Evolutionary conservation across 139 green algal genomes (phyloP), one percentile per base, ranked within the genome.

Genomic region (Volvox reticuliferus): DNA sequence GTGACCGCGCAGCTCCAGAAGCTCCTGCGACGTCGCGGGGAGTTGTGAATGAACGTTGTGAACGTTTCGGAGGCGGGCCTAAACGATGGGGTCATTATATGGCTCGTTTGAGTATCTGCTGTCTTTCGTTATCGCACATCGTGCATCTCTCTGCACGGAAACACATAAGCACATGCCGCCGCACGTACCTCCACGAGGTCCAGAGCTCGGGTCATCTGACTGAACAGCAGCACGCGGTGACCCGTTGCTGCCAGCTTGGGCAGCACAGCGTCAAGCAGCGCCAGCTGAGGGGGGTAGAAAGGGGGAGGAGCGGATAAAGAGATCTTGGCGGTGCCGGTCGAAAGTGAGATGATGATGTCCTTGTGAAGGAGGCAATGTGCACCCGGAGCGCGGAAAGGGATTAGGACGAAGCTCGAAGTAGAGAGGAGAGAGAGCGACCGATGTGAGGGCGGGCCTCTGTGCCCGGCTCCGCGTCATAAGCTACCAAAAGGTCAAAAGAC

Each of bases 201-300:
- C 91, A 97, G 93, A 95, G 97, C 96, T 62, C 91, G 93, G 28
- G 96, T 98, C 96, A 98, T 97, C 92, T 98, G 95, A 19, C 91
- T 94, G 89, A 98, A 98, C 13, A 98, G 63, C 33, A 98, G 92
- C 80, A 96, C 94, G 0, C 95, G 85, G 88, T 97, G 95, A 2
- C 94, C 94, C 61, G 92, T 93, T 32, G 62, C 85, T 44, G 93
- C 93, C n/a, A 98, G 88, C 80, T 85, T 85, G 84, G 68, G 91
- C 79, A 98, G 92, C 80, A 97, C 75, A 63, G 80, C 73, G 86
- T 97, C 96, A 37, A 98, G 88, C 76, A 89, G 90, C 61, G 93
- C 85, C 83, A 98, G 88, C 94, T 98, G 1, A 13, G 65, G 67
- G 81, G 24, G 75, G 88, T 35, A 16, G 32, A 24, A 55, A 35